phyloP scores from a whole-genome alignment of 1,284 basidiomycete species.

The Marasmius fiardii region DNA sequence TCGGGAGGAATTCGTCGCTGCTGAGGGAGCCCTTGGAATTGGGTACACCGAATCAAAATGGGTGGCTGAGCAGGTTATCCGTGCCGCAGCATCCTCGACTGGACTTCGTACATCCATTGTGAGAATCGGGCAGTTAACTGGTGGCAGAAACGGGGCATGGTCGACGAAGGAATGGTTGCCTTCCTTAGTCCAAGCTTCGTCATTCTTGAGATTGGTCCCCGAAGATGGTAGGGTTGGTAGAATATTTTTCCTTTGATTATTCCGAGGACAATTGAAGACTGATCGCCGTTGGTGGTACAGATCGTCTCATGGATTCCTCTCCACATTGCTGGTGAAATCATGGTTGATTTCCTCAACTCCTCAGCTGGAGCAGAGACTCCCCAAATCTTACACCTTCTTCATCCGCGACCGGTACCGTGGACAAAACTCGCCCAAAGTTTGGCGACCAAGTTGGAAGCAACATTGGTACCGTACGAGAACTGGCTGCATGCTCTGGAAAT shows the following conservation, averaged over 20 bases:
- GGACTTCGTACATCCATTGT: conserved; percentile 24
- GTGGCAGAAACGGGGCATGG: conserved; percentile 37
- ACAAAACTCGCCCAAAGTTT: background rate
- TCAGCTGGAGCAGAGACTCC: background rate
- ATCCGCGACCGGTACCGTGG: background rate
- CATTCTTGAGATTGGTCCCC: conserved; percentile 26
- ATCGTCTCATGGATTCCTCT: background rate
- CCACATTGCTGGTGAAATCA: background rate
- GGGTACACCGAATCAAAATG: conserved; percentile 43
- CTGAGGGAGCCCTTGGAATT: conserved; percentile 25
- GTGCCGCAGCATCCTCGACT: conserved; percentile 19
- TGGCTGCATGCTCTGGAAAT: conserved; percentile 4
- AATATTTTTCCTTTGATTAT: conserved; percentile 5
- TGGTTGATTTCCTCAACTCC: background rate
- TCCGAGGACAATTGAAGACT: no score
- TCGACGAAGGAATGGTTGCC: conserved; percentile 43
- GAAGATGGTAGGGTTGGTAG: conserved; percentile 24
- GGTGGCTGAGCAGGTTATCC: conserved; percentile 37
- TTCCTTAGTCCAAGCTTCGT: conserved; percentile 32
- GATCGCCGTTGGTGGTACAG: background rate
- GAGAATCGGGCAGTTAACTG: conserved; percentile 37
- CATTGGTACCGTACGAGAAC: conserved; percentile 1
- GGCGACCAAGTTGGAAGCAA: background rate
- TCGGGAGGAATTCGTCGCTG: background rate
- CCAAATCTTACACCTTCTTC: background rate